Evolutionary conservation across 75 land plant species (phyloP).

Genomic region (Pinus taeda): DNA sequence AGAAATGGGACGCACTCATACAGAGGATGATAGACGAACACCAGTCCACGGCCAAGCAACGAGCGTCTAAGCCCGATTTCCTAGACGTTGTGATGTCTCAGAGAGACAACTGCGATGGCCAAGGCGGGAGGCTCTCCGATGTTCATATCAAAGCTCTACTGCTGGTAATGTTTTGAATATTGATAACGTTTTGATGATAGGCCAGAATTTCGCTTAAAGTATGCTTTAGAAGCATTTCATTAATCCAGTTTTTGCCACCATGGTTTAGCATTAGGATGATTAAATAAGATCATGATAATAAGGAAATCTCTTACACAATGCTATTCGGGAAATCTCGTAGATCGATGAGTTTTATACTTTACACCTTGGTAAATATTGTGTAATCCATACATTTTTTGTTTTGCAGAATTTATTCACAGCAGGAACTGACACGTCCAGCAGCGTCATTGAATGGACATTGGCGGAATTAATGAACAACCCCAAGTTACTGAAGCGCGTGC

Average conservation of each 20-base stretch:
- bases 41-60: background rate
- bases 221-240: too few species aligned
- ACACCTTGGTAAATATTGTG: background rate
- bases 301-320: too few species aligned
- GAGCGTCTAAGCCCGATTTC: background rate
- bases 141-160: constrained; percentile 5
- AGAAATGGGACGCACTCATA: background rate
- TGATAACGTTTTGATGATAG: too few species aligned
- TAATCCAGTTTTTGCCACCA: too few species aligned
- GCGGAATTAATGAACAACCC: constrained; percentile 33
- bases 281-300: too few species aligned
- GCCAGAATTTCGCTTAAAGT: too few species aligned
- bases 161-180: background rate
- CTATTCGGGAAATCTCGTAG: too few species aligned
- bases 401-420: constrained; percentile 17
- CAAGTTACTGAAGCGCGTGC: constrained; percentile 5
- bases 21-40: constrained; percentile 5
- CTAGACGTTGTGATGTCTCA: background rate
- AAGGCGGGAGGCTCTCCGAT: background rate
- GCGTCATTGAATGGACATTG: constrained; percentile 29
- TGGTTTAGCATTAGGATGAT: too few species aligned
- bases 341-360: too few species aligned
- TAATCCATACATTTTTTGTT: background rate
- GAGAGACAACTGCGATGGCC: background rate
- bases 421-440: constrained; percentile 30